These are phyloP conservation scores for Verticillium zaregamsianum DNA, from an alignment of 2,329 filamentous ascomycete species.

Conservation along the genomic window DNA sequence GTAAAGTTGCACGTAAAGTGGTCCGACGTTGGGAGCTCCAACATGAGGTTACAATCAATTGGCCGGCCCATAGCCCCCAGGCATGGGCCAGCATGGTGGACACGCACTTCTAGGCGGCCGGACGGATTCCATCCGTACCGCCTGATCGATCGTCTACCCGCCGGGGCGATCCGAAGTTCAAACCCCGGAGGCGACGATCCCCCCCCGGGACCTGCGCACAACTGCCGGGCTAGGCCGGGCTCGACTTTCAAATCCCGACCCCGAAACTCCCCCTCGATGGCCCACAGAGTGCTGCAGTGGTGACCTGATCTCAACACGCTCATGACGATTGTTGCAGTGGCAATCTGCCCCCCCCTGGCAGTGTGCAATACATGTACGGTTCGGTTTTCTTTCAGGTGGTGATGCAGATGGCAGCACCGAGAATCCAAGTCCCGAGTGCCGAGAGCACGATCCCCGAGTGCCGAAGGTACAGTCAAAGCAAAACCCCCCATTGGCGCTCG, in stretches of 20 bases:
- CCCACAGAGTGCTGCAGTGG: background rate
- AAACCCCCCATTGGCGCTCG: background rate
- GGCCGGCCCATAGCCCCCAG: no score
- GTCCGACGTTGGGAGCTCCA: no score
- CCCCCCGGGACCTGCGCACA: background rate
- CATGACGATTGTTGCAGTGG: background rate
- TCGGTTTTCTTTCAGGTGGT: background rate
- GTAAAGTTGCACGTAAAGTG: background rate
- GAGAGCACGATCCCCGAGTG: no score
- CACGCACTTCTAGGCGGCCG: background rate
- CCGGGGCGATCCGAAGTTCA: background rate
- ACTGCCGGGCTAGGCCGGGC: background rate
- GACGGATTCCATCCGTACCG: background rate
- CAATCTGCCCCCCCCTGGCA: background rate
- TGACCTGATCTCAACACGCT: background rate
- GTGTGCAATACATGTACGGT: background rate
- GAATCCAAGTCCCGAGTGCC: no score
- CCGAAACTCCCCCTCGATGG: background rate
- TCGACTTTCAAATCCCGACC: background rate
- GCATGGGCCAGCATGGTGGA: no score
- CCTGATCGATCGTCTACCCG: background rate
- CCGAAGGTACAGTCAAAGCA: no score
- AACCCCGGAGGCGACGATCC: background rate
- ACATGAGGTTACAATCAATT: no score
- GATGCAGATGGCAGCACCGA: no score